Conservation (phyloP, 2,329 filamentous ascomycete species). For the Penicillium sp. region DNA sequence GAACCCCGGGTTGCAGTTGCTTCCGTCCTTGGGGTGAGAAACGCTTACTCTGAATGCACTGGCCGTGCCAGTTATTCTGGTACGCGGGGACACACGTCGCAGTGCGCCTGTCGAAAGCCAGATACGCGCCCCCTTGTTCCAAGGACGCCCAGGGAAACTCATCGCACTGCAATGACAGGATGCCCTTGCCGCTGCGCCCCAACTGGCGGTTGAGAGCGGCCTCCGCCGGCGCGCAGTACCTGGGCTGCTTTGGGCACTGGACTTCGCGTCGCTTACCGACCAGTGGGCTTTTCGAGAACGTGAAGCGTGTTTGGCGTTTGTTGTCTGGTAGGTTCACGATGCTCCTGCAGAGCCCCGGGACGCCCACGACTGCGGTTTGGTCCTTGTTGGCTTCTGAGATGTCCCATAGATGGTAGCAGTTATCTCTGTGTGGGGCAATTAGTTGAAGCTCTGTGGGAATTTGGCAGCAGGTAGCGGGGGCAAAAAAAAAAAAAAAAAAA, state of each 20-base stretch:
- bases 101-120: neutral
- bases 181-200: neutral
- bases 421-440: no score
- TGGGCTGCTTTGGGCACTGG: neutral
- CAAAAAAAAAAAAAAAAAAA: no score
- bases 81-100: neutral
- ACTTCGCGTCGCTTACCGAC: neutral
- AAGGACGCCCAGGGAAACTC: conserved; percentile 4
- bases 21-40: no score
- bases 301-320: neutral
- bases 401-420: no score
- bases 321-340: neutral
- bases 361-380: no score
- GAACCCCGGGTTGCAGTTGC: neutral
- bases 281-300: neutral
- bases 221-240: neutral
- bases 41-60: neutral
- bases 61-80: conserved; percentile 10
- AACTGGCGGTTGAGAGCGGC: neutral
- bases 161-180: neutral
- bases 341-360: neutral
- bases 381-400: no score
- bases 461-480: no score
- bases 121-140: neutral
- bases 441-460: no score